Percentiles rank a stretch among this genome's conserved stretches.
Evolutionary conservation across 1,139 yeast species (phyloP).

Genomic region (Petasospora rhodanensis): DNA sequence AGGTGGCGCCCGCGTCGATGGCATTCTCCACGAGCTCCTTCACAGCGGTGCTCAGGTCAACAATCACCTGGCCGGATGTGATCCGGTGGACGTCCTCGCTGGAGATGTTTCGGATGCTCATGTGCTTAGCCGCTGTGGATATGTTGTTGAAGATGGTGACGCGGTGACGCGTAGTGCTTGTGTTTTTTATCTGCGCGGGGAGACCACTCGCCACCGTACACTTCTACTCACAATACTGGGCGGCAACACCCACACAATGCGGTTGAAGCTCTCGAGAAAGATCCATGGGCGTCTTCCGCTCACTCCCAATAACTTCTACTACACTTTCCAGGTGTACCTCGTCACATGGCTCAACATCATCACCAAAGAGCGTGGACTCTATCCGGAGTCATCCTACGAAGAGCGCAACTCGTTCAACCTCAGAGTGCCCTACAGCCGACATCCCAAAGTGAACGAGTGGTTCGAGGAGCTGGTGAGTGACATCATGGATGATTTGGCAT

Average conservation of each 20-base stretch:
- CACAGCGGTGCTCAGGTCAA: constrained; percentile 68
- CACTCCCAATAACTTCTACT: constrained; percentile 13
- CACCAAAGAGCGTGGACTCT: constrained; percentile 18
- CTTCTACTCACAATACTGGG: too few species aligned
- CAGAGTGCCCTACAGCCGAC: constrained; percentile 18
- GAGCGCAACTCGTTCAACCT: constrained; percentile 19
- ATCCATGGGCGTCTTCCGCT: constrained; percentile 4
- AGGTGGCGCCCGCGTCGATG: constrained; percentile 69
- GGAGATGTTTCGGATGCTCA: constrained; percentile 8
- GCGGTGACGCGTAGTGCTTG: background rate
- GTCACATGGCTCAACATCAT: constrained; percentile 22
- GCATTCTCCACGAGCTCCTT: constrained; percentile 88
- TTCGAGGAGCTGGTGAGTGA: constrained; percentile 10
- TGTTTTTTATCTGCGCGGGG: too few species aligned
- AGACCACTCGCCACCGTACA: too few species aligned
- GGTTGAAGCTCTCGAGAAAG: constrained; percentile 1
- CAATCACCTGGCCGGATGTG: constrained; percentile 91
- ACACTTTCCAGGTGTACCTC: constrained; percentile 15
- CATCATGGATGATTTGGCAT: constrained; percentile 10
- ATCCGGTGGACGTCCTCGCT: constrained; percentile 55
- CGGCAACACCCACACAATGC: too few species aligned
- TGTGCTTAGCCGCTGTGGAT: background rate
- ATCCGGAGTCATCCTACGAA: constrained; percentile 18
- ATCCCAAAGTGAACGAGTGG: constrained; percentile 20
- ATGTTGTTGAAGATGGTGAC: background rate